These are phyloP conservation scores for Mycena venus DNA, from an alignment of 768 basidiomycete genomes.

Conservation along the genomic window DNA sequence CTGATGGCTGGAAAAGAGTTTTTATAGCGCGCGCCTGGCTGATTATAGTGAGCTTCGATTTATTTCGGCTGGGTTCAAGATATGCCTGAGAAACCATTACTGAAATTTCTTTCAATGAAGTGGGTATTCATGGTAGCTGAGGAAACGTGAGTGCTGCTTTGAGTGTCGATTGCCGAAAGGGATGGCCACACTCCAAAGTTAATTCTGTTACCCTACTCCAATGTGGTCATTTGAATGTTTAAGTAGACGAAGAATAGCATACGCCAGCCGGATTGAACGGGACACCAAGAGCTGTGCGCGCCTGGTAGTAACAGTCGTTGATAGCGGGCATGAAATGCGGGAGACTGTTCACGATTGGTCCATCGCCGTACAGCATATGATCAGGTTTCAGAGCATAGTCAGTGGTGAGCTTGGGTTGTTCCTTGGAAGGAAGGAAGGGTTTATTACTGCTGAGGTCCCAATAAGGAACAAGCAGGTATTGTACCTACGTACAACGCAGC, in stretches of 20 bases:
- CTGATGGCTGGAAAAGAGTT: too few relatives aligned
- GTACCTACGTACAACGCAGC: not conserved
- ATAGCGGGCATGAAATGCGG: constrained; percentile 13
- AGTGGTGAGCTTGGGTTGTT: not conserved
- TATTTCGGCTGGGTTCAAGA: not conserved
- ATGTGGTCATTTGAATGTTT: not conserved
- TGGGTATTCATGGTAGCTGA: not conserved
- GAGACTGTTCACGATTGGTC: not conserved
- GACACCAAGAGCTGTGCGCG: not conserved
- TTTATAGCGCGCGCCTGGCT: not conserved
- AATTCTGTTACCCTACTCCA: not conserved
- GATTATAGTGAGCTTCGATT: constrained; percentile 1
- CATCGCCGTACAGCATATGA: constrained; percentile 7
- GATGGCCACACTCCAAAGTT: constrained; percentile 16
- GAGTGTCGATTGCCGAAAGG: constrained; percentile 1
- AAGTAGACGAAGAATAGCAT: not conserved
- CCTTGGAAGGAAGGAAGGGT: not conserved
- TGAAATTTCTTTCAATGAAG: not conserved
- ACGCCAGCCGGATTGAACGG: constrained; percentile 14
- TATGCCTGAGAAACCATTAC: not conserved
- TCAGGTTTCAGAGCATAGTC: not conserved
- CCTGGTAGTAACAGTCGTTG: constrained; percentile 18
- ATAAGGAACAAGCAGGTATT: not conserved
- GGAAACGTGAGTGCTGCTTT: not conserved
- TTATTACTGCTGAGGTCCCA: too few relatives aligned